Conservation (phyloP, 805 yeast species). For the Zygoascus tannicola region DNA sequence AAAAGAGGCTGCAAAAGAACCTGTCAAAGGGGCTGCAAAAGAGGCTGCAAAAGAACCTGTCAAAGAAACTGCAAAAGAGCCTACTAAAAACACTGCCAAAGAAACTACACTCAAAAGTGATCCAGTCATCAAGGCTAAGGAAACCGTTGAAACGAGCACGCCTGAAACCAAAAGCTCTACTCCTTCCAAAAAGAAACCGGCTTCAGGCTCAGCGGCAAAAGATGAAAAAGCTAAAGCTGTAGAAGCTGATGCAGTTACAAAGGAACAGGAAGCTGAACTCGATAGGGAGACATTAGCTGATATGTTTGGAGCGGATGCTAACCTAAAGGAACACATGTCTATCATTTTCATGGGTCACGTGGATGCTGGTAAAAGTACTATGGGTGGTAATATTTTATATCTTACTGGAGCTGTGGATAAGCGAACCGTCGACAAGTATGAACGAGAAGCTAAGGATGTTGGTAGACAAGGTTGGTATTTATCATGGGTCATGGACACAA, state of each 20-base stretch:
- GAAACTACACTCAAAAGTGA: no score
- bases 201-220: neutral
- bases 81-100: conserved; percentile 15
- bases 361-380: conserved; percentile 98
- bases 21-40: conserved; percentile 11
- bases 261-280: conserved; percentile 69
- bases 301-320: conserved; percentile 68
- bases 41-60: conserved; percentile 3
- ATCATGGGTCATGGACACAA: conserved; percentile 99
- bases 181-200: conserved; percentile 13
- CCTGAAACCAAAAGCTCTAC: conserved; percentile 4
- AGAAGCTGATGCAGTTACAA: conserved; percentile 43
- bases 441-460: conserved; percentile 97
- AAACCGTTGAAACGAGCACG: neutral
- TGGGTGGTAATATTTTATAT: conserved; percentile 95
- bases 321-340: conserved; percentile 80
- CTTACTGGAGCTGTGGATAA: conserved; percentile 97
- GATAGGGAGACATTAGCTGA: conserved; percentile 86
- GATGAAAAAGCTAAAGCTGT: conserved; percentile 1
- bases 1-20: neutral
- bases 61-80: neutral
- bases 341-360: conserved; percentile 99
- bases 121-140: no score
- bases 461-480: conserved; percentile 99
- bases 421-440: conserved; percentile 96